Conservation (phyloP, 768 basidiomycete genomes). For the Mycena latifolia region DNA sequence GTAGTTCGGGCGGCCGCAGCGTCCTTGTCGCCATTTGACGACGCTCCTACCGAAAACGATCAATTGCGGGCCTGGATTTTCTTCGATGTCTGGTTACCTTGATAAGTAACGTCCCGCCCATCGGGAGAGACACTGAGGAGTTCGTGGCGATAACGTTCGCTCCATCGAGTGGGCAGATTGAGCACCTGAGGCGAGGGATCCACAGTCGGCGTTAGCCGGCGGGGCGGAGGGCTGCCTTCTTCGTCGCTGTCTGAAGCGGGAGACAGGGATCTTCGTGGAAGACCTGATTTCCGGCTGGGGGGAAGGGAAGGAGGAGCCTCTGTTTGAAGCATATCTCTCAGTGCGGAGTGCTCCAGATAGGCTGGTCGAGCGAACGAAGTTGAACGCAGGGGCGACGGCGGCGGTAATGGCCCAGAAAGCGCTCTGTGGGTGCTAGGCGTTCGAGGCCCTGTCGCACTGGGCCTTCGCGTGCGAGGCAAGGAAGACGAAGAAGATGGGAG, state of each 20-base stretch:
- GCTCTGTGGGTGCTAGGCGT: slow-evolving; percentile 44
- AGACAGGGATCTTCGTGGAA: slow-evolving; percentile 49
- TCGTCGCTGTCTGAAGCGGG: slow-evolving; percentile 75
- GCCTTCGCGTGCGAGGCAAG: slow-evolving; percentile 57
- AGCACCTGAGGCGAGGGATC: slow-evolving; percentile 57
- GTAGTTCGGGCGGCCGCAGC: slow-evolving; percentile 87
- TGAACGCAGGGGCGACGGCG: slow-evolving; percentile 45
- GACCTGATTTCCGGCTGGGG: slow-evolving; percentile 51
- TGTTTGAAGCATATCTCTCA: slow-evolving; percentile 77
- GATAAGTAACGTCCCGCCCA: slow-evolving; percentile 80
- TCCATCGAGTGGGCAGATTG: slow-evolving; percentile 84
- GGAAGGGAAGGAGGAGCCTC: slow-evolving; percentile 55
- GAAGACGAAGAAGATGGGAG: slow-evolving; percentile 54
- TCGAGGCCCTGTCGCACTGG: slow-evolving; percentile 52
- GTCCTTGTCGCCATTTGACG: slow-evolving; percentile 77
- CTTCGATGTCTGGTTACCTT: slow-evolving; percentile 57
- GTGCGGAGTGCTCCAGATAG: slow-evolving; percentile 82
- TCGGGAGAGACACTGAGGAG: slow-evolving; percentile 74
- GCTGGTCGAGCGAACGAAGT: slow-evolving; percentile 72
- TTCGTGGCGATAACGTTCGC: slow-evolving; percentile 71
- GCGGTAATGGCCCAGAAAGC: slow-evolving; percentile 44
- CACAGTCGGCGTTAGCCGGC: slow-evolving; percentile 51
- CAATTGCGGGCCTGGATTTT: slow-evolving; percentile 1
- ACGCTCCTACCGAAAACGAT: slow-evolving; percentile 53
- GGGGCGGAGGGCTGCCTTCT: slow-evolving; percentile 67